Base-by-base conservation (phyloP, 106 monocot species). In the Phalaenopsis aphrodite region DNA sequence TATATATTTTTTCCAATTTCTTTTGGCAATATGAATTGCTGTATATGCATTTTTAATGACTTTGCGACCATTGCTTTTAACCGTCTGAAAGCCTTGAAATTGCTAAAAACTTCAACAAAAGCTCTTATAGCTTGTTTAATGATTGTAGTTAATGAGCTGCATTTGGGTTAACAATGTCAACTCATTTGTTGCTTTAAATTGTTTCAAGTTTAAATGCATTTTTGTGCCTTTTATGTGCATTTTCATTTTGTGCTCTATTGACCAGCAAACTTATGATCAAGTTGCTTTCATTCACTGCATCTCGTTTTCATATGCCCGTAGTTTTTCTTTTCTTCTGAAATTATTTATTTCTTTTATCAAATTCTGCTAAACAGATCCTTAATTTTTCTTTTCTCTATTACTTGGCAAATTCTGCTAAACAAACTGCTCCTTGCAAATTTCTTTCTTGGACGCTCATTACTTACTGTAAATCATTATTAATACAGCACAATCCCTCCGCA, bases 401-500 rank as follows among this genome's bases (percentile, higher is more conserved):
- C 61, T 61, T 61, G 21, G 21, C 21, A 21, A n/a, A n/a, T n/a
- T n/a, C n/a, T 61, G 61, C 61, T 61, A 61, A 61, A n/a, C 8
- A 21, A 61, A 23, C 21, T 61, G 8, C n/a, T 61, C 19, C 0
- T 61, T 61, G n/a, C 61, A 57, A 57, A 12, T 57, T 57, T 61
- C 7, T 21, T 56, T 61, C 21, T 61, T 61, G 3, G 4, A 61
- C 21, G 3, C 21, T 61, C 21, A 14, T 61, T 21, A 61, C 61
- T 61, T 61, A 61, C 58, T 61, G 56, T 56, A 56, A 5, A 61
- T 61, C 19, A 8, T 49, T 39, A 75, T 55, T 46, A 11, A 12
- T 79, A 52, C 89, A 91, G 89, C 43, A 85, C 84, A 86, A 80
- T 78, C 87, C 10, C 78, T 79, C 21, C 42, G 41, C 57, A 82